Conservation (phyloP, 805 yeast species). For the Pichia pseudocactophila region DNA sequence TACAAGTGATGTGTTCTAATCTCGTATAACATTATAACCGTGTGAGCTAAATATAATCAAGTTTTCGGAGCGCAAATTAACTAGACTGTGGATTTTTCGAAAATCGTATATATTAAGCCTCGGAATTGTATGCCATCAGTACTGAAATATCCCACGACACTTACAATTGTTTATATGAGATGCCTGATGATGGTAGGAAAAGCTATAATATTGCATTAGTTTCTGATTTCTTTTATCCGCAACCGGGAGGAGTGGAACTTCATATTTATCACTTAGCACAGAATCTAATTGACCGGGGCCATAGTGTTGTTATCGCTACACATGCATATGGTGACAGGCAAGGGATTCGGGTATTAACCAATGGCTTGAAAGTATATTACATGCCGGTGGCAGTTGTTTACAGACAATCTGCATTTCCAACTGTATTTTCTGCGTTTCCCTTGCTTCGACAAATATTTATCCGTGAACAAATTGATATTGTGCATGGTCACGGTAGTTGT, state of each 20-base stretch:
- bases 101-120: too few relatives aligned
- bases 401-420: conserved; percentile 79
- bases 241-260: conserved; percentile 95
- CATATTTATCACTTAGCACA: conserved; percentile 90
- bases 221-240: conserved; percentile 96
- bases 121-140: too few relatives aligned
- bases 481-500: conserved; percentile 93
- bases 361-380: conserved; percentile 89
- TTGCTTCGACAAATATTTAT: conserved; percentile 74
- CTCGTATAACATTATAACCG: too few relatives aligned
- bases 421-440: conserved; percentile 85
- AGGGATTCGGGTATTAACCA: conserved; percentile 76
- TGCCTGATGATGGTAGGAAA: background rate
- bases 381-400: conserved; percentile 76
- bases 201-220: conserved; percentile 41
- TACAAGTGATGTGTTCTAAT: too few relatives aligned
- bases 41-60: too few relatives aligned
- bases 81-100: too few relatives aligned
- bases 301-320: conserved; percentile 77
- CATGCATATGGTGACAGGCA: conserved; percentile 79
- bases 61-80: too few relatives aligned
- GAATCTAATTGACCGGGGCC: conserved; percentile 70
- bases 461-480: conserved; percentile 77
- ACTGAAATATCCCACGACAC: too few relatives aligned
- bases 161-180: too few relatives aligned